Base-by-base conservation (phyloP, 331 rosid species). In the Malus hybrid region DNA sequence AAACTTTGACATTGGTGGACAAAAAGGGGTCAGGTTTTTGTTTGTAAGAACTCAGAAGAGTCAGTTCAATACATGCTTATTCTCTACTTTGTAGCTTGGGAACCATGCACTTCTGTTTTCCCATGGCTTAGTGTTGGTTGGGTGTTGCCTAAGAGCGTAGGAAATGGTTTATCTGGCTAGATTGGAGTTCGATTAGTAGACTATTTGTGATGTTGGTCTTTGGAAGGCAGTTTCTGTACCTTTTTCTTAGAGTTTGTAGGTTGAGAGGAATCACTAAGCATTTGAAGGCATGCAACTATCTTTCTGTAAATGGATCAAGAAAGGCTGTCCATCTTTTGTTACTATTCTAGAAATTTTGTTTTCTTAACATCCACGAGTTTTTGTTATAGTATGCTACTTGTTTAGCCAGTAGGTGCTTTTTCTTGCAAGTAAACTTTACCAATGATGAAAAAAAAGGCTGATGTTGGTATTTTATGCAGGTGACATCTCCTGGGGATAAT, bases 401-500 rank as follows among this genome's bases (percentile, higher is more conserved):
- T 42, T 5, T 36, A 39, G 46, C 46, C 46, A 39, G 12, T 39
- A 39, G 44, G 12, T 39, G 46, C 46, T 39, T 0, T 15, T 27
- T 52, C 20, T 66, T 36, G 20, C 70, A 66, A 36, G 44, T 24
- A 22, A 24, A 16, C 60, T 61, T 5, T 12, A 22, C 24, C 31
- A 39, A 12, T 11, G 33, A 18, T 65, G 56, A 5, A 20, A 39
- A 27, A 62, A 62, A 39, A 10, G 46, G 12, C 20, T 84, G 78
- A 83, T 34, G 16, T 73, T 77, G 70, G 32, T 8, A 46, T 75
- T 77, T 60, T 80, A 20, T 80, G 63, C 81, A 95, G 99, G 97
- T 89, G 76, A 88, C 96, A 70, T 85, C 99, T 73, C 96, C 97
- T 14, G 91, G 77, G 1, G 97, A 93, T 66, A 95, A 86, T 66